A percentile compares a stretch with the other conserved stretches of the same genome.
Evolutionary conservation across 352 stramenopile species (phyloP).

Genomic region (Phytophthora vignae): DNA sequence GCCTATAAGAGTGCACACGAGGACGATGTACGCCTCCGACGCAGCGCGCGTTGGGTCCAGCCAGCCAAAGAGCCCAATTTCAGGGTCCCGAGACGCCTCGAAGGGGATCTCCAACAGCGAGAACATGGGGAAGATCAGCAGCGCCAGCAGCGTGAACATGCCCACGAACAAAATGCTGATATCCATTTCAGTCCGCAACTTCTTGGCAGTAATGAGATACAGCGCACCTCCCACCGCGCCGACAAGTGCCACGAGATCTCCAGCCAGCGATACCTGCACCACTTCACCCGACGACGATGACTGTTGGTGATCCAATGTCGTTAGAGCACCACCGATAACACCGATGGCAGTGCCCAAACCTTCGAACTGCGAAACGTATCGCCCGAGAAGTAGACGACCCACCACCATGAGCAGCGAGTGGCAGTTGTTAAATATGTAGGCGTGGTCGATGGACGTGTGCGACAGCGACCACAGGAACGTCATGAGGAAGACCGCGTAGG

Average conservation of each 20-base stretch:
- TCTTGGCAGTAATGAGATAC: conserved; percentile 81
- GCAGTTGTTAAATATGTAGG: conserved; percentile 91
- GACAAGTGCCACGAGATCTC: conserved; percentile 79
- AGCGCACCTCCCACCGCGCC: conserved; percentile 77
- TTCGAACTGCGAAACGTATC: conserved; percentile 80
- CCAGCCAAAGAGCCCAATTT: conserved; percentile 89
- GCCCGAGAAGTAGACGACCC: conserved; percentile 59
- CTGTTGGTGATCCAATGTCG: conserved; percentile 70
- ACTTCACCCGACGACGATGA: conserved; percentile 34
- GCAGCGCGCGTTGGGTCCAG: conserved; percentile 66
- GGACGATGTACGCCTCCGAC: conserved; percentile 84
- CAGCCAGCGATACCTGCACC: conserved; percentile 57
- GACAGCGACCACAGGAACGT: conserved; percentile 83
- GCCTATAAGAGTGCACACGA: conserved; percentile 88
- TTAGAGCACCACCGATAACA: conserved; percentile 79
- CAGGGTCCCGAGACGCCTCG: conserved; percentile 73
- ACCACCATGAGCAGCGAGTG: conserved; percentile 87
- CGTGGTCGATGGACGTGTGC: conserved; percentile 83
- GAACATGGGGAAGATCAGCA: conserved; percentile 78
- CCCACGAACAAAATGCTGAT: conserved; percentile 68
- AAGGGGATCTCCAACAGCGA: conserved; percentile 69
- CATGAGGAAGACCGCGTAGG: conserved; percentile 82
- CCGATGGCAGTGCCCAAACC: conserved; percentile 77
- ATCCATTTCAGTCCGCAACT: conserved; percentile 72
- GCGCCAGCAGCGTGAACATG: conserved; percentile 71